Base-by-base conservation (phyloP, 352 stramenopile genomes). In the Phytophthora melonis region DNA sequence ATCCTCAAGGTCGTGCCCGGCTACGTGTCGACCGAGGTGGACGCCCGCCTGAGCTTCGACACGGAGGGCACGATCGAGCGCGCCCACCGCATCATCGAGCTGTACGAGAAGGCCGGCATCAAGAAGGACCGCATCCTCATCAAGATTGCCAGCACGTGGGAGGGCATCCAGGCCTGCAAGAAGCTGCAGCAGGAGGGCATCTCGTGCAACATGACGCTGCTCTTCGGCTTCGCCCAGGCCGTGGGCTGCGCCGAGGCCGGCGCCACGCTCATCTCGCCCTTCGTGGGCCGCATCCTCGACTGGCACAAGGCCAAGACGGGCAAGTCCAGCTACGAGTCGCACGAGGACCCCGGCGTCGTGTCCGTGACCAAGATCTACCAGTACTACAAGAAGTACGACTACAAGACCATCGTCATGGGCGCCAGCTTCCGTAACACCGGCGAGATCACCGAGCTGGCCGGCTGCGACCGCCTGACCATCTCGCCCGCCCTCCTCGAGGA, bases 361-460 rank as follows among this genome's bases (percentile, higher is more conserved):
- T 94, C 89, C 43, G 97, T 99, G 45, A 92, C 87, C 63, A 96
- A 97, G 79, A 99, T 99, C 82, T 99, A 99, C 84, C 89, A 97
- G 66, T 99, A 99, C 87, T 99, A 99, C 92, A 99, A 99, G 84
- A 99, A 99, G 87, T 98, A 93, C 86, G 92, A 84, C 66, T 97
- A 98, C 86, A 86, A 97, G 66, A 99, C 96, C 18, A 98, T 99
- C 56, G 95, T 98, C 63, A 99, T 99, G 96, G 96, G 94, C 63
- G 91, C 97, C 57, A 97, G 87, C 78, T 99, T 99, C 84, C 94
- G 93, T 74, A 98, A 98, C 79, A 93, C 95, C 7, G 98, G 98
- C 74, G 97, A 99, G 82, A 99, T 99, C 79, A 85, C 96, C 19
- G 97, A 98, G 63, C 83, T 99, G 53, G 94, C 97, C 39, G 98